Percentiles rank a stretch among this genome's conserved stretches.
Conservation (phyloP, 768 basidiomycete genomes). For the Suillus hirtellus region DNA sequence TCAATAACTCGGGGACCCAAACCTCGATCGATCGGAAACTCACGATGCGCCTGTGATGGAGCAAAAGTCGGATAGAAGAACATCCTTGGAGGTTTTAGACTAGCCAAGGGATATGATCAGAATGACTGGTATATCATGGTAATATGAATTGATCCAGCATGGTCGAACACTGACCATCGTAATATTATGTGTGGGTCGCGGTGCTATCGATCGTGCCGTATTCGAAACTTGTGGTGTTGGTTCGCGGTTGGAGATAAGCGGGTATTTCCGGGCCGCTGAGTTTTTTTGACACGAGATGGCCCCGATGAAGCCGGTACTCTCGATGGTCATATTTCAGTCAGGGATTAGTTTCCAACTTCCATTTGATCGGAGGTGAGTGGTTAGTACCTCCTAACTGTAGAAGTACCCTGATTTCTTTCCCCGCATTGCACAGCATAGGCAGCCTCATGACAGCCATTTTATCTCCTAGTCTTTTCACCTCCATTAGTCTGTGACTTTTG, state of each 20-base stretch:
- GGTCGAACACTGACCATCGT: slow-evolving; percentile 26
- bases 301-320: not conserved
- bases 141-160: not conserved
- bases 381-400: not conserved
- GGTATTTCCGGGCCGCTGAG: slow-evolving; percentile 23
- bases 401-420: slow-evolving; percentile 2
- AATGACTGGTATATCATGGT: slow-evolving; percentile 6
- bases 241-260: slow-evolving; percentile 18
- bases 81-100: slow-evolving; percentile 40
- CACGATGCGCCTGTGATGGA: slow-evolving; percentile 71
- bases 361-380: slow-evolving; percentile 3
- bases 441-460: not conserved
- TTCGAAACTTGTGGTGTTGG: not conserved
- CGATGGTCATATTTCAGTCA: not conserved
- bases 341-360: slow-evolving; percentile 3
- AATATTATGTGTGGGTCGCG: not conserved
- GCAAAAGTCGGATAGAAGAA: slow-evolving; percentile 58
- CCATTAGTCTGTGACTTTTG: slow-evolving; percentile 6
- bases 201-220: slow-evolving; percentile 4
- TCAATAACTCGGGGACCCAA: slow-evolving; percentile 8
- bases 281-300: not conserved
- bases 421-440: slow-evolving; percentile 6
- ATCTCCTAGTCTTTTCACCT: slow-evolving; percentile 2
- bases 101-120: slow-evolving; percentile 13
- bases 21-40: slow-evolving; percentile 30